A percentile compares a stretch with the other conserved stretches of the same genome.
phyloP scores from a whole-genome alignment of 768 basidiomycete species.

The Boletus sp. region DNA sequence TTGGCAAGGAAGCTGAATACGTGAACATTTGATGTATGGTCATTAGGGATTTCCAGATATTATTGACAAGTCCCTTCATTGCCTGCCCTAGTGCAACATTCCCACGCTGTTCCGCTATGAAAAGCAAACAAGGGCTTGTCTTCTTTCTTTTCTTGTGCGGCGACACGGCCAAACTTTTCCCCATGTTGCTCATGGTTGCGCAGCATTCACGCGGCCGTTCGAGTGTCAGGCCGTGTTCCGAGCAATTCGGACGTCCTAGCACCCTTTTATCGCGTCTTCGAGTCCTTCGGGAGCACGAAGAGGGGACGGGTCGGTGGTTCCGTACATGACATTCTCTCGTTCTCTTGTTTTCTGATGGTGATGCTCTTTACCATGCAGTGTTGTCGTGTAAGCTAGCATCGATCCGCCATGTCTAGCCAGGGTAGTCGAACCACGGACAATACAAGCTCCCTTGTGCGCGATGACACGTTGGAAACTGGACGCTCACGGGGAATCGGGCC shows the following conservation, averaged over 20 bases:
- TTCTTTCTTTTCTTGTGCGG: slow-evolving; percentile 64
- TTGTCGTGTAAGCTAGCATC: neutral
- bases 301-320: slow-evolving; percentile 79
- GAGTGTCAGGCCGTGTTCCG: slow-evolving; percentile 88
- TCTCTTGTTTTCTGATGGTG: neutral
- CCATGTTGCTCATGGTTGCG: slow-evolving; percentile 87
- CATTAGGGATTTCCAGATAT: neutral
- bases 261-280: slow-evolving; percentile 61
- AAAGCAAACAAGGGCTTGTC: no score
- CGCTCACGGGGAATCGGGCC: no score
- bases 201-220: slow-evolving; percentile 63
- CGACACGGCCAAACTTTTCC: slow-evolving; percentile 75
- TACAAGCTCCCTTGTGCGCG: neutral
- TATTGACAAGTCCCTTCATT: no score
- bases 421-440: neutral
- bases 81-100: slow-evolving; percentile 22
- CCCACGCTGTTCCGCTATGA: slow-evolving; percentile 8
- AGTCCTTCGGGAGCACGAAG: slow-evolving; percentile 34
- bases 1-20: neutral
- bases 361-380: neutral
- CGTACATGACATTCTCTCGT: slow-evolving; percentile 28
- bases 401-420: neutral
- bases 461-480: neutral
- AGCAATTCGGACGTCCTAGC: slow-evolving; percentile 75
- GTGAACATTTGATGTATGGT: neutral